Conservation (phyloP, 2,329 filamentous ascomycete species). For the Macrophomina pseudophaseolina region DNA sequence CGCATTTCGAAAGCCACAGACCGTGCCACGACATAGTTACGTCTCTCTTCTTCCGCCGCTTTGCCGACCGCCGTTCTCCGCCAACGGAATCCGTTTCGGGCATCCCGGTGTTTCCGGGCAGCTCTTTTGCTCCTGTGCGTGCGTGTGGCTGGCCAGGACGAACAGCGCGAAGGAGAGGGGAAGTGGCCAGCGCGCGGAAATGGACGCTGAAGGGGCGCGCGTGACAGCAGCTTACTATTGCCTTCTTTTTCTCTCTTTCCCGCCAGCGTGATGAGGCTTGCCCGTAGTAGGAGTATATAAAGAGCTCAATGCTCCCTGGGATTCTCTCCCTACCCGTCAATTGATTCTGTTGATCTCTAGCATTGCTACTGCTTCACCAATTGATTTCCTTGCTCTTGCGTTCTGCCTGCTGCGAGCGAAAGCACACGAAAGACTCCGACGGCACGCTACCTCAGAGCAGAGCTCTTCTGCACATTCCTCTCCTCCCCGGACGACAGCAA, state of each 20-base stretch:
- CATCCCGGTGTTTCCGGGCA: not conserved
- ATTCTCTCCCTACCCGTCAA: not conserved
- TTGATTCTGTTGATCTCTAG: not conserved
- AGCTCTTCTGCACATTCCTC: not conserved
- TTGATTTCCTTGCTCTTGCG: not conserved
- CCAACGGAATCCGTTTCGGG: constrained; percentile 7
- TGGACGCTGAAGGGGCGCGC: not conserved
- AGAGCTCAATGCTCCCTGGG: not conserved
- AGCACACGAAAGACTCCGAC: not conserved
- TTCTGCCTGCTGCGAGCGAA: not conserved
- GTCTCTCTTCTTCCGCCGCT: not conserved
- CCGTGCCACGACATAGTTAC: constrained; percentile 3
- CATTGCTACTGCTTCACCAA: not conserved
- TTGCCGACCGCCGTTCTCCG: too few species aligned
- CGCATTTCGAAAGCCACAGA: not conserved
- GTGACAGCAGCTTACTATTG: not conserved
- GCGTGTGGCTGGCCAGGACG: not conserved
- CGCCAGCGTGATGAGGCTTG: not conserved
- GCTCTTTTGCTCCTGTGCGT: not conserved
- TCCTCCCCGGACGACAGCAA: too few species aligned
- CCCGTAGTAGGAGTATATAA: not conserved
- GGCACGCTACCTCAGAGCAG: not conserved
- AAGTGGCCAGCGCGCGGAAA: not conserved
- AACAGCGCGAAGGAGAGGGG: not conserved
- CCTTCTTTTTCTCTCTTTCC: not conserved